Conservation (phyloP, 306 rosid genomes). For the Trifolium dubium region DNA sequence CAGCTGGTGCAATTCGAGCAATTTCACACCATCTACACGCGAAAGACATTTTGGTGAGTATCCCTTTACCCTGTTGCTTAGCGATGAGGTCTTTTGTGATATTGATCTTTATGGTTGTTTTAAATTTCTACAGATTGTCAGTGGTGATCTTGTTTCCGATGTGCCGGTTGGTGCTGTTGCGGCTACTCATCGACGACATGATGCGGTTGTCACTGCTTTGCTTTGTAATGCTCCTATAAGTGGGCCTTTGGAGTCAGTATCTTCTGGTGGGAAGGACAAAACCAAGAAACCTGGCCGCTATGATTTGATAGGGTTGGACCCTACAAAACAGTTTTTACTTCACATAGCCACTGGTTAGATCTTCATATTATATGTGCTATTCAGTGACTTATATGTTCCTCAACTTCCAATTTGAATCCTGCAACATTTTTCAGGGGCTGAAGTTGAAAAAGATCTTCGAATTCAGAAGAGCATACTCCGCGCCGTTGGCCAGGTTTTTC, state of each 20-base stretch:
- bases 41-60: slow-evolving; percentile 78
- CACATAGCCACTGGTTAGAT: slow-evolving; percentile 86
- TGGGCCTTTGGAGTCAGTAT: slow-evolving; percentile 78
- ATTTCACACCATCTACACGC: slow-evolving; percentile 81
- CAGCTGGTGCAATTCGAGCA: slow-evolving; percentile 94
- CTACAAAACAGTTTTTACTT: slow-evolving; percentile 78
- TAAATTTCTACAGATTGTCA: slow-evolving; percentile 78
- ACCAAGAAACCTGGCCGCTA: slow-evolving; percentile 77
- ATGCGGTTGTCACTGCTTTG: slow-evolving; percentile 93
- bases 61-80: slow-evolving; percentile 3
- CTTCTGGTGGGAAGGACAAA: slow-evolving; percentile 94
- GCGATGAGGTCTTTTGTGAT: slow-evolving; percentile 25
- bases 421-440: slow-evolving; percentile 66
- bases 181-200: slow-evolving; percentile 94
- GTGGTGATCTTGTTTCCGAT: slow-evolving; percentile 97
- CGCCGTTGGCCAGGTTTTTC: slow-evolving; percentile 82
- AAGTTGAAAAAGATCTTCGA: slow-evolving; percentile 86
- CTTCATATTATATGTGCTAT: slow-evolving; percentile 1
- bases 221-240: slow-evolving; percentile 88
- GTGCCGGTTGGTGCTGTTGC: slow-evolving; percentile 96
- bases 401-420: slow-evolving; percentile 36
- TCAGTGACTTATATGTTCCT: slow-evolving; percentile 36
- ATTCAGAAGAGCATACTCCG: slow-evolving; percentile 84
- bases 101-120: slow-evolving; percentile 38
- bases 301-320: slow-evolving; percentile 92